Evolutionary conservation across 805 yeast genomes (phyloP).

Genomic region (Spathaspora passalidarum): DNA sequence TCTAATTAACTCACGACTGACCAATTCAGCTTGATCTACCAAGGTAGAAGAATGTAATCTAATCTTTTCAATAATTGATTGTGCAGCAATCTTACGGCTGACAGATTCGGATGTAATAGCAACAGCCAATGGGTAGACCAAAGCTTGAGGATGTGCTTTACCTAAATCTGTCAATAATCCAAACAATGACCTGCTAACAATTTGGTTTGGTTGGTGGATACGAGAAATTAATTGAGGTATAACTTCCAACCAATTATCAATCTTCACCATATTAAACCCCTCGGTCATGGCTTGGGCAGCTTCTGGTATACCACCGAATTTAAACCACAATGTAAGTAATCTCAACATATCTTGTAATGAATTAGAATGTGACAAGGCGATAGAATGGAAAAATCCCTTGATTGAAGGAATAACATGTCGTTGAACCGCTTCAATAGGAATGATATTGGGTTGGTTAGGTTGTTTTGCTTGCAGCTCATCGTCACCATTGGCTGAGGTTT

Average conservation of each 20-base stretch:
- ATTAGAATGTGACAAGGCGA: constrained; percentile 79
- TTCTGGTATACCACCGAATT: constrained; percentile 89
- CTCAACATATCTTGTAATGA: constrained; percentile 92
- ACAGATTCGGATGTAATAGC: constrained; percentile 92
- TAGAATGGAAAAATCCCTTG: constrained; percentile 92
- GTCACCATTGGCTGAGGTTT: constrained; percentile 4
- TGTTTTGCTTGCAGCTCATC: constrained; percentile 8
- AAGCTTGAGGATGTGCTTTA: constrained; percentile 94
- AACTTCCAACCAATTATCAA: constrained; percentile 94
- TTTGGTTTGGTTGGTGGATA: constrained; percentile 90
- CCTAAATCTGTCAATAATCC: constrained; percentile 85
- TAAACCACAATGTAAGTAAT: constrained; percentile 89
- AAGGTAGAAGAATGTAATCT: constrained; percentile 77
- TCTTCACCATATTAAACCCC: constrained; percentile 83
- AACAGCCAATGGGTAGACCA: constrained; percentile 92
- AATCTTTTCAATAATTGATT: constrained; percentile 89
- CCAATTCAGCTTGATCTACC: constrained; percentile 90
- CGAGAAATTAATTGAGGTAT: constrained; percentile 94
- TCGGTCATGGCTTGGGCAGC: constrained; percentile 88
- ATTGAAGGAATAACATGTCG: constrained; percentile 95
- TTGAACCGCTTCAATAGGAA: constrained; percentile 58
- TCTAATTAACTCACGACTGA: constrained; percentile 88
- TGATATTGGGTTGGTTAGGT: constrained; percentile 18
- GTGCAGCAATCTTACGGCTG: constrained; percentile 87
- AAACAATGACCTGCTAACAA: constrained; percentile 75